Percentiles rank a stretch among this genome's conserved stretches.
These are phyloP conservation scores for Acanthamoeba quina DNA, from an alignment of 208 protist species.

Conservation along the genomic window DNA sequence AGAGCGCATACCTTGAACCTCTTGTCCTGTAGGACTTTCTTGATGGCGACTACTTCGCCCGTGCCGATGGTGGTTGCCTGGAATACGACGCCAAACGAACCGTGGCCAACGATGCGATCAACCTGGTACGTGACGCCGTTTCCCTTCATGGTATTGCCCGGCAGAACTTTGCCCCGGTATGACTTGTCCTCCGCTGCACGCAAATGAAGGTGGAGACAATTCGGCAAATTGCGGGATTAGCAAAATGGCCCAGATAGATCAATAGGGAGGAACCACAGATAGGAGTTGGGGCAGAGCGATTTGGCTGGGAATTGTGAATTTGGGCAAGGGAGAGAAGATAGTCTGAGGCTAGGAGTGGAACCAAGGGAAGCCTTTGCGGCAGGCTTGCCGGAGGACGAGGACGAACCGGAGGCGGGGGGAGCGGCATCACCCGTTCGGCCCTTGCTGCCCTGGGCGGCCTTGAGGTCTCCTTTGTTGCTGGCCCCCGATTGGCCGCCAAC, in stretches of 20 bases:
- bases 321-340: too few species aligned
- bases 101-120: slow-evolving; percentile 96
- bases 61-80: slow-evolving; percentile 92
- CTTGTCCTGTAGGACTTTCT: slow-evolving; percentile 97
- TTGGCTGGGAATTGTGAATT: too few species aligned
- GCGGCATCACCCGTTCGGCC: too few species aligned
- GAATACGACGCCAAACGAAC: slow-evolving; percentile 98
- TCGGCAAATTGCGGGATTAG: too few species aligned
- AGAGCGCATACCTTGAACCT: slow-evolving; percentile 92
- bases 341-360: not conserved
- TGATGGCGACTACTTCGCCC: slow-evolving; percentile 96
- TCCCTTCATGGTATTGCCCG: slow-evolving; percentile 21
- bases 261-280: too few species aligned
- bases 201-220: not conserved
- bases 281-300: not conserved
- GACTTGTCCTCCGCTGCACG: not conserved
- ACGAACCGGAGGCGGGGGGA: too few species aligned
- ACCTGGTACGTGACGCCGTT: slow-evolving; percentile 88
- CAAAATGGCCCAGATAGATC: not conserved
- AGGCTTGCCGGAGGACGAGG: too few species aligned
- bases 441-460: too few species aligned
- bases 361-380: too few species aligned
- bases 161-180: slow-evolving; percentile 17
- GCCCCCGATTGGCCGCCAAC: not conserved
- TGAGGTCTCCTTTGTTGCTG: too few species aligned